These are phyloP conservation scores for Corynespora cassiicola DNA, from an alignment of 2,329 filamentous ascomycete species.

Conservation along the genomic window DNA sequence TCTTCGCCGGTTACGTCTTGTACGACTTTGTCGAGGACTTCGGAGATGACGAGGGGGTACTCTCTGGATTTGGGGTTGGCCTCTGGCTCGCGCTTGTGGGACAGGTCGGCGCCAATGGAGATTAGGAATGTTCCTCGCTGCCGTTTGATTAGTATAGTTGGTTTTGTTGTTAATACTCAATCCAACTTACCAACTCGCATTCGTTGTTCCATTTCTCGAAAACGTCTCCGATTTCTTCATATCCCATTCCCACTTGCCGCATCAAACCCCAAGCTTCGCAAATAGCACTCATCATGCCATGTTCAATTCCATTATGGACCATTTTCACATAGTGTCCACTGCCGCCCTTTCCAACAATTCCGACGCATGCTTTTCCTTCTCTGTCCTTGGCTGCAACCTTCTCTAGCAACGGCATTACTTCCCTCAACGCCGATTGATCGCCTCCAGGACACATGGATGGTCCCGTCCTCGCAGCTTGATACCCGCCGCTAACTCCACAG, in stretches of 20 bases:
- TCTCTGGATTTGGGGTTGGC: conserved; percentile 28
- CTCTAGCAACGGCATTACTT: conserved; percentile 66
- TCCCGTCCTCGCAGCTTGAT: conserved; percentile 70
- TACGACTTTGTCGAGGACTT: conserved; percentile 73
- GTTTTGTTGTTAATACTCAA: too few relatives aligned
- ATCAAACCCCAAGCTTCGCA: conserved; percentile 72
- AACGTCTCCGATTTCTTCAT: conserved; percentile 66
- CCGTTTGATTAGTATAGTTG: conserved; percentile 10
- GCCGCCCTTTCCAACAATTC: conserved; percentile 65
- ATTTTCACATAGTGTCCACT: conserved; percentile 78
- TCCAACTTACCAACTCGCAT: conserved; percentile 61
- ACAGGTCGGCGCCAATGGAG: conserved; percentile 68
- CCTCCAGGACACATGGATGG: conserved; percentile 73
- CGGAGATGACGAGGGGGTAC: conserved; percentile 61
- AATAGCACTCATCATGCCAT: conserved; percentile 71
- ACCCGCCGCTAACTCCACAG: conserved; percentile 72
- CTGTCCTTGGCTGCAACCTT: conserved; percentile 68
- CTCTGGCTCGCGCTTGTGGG: conserved; percentile 54
- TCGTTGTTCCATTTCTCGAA: conserved; percentile 67
- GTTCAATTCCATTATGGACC: conserved; percentile 77
- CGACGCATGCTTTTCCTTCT: conserved; percentile 66
- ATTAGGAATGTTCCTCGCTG: conserved; percentile 66
- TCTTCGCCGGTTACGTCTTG: conserved; percentile 72
- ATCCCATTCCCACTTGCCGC: conserved; percentile 62
- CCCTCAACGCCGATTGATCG: conserved; percentile 62